Conservation (phyloP, 495 filamentous ascomycete genomes). For the Massariosphaeria phaeospora region DNA sequence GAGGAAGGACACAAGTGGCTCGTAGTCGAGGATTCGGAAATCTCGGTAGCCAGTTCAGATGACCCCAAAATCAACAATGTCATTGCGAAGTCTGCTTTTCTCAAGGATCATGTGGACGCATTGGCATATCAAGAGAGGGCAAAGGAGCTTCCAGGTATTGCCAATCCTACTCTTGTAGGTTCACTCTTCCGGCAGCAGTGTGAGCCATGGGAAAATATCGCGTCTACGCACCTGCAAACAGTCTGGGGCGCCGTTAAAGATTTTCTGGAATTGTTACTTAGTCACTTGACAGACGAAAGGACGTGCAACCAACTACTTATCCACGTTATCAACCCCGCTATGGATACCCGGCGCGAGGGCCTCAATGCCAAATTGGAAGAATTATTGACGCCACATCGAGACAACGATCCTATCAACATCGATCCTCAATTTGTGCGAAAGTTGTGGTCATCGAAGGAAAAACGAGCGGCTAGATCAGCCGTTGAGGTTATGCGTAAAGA, state of each 20-base stretch:
- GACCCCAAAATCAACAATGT: background rate
- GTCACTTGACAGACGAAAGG: slow-evolving; percentile 9
- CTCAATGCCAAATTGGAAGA: slow-evolving; percentile 8
- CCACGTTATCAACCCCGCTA: slow-evolving; percentile 11
- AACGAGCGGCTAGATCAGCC: background rate
- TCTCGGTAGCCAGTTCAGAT: background rate
- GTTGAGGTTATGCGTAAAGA: background rate
- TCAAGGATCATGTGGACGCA: background rate
- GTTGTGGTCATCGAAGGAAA: background rate
- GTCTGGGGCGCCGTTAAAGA: background rate
- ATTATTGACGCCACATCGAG: slow-evolving; percentile 3
- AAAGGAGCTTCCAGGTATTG: slow-evolving; percentile 9
- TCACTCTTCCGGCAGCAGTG: slow-evolving; percentile 17
- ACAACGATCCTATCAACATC: slow-evolving; percentile 10
- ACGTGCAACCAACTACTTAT: slow-evolving; percentile 12
- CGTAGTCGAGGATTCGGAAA: slow-evolving; percentile 3
- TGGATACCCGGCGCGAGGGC: background rate
- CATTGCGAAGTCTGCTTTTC: background rate
- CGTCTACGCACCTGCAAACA: slow-evolving; percentile 2
- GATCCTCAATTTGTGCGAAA: slow-evolving; percentile 16
- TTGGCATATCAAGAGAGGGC: slow-evolving; percentile 5
- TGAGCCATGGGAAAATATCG: slow-evolving; percentile 18
- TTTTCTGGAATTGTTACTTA: slow-evolving; percentile 5
- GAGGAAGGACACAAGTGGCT: slow-evolving; percentile 14
- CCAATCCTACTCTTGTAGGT: slow-evolving; percentile 11